These are phyloP conservation scores for Metschnikowia sp. DNA, from an alignment of 805 yeast genomes.

Conservation along the genomic window DNA sequence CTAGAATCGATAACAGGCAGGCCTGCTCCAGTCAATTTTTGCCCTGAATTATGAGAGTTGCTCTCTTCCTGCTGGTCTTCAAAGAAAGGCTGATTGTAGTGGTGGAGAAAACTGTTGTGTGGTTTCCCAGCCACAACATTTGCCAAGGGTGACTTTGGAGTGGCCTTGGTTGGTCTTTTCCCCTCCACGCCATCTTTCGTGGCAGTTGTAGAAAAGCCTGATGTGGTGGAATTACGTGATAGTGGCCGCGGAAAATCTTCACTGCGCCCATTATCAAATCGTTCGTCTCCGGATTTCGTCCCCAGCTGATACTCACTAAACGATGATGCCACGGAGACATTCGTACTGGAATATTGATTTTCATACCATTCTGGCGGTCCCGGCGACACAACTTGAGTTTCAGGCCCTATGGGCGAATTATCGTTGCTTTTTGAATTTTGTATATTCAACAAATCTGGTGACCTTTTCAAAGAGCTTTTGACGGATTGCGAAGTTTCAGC, in stretches of 20 bases:
- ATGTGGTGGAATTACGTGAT: constrained; percentile 59
- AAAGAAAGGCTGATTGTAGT: no score
- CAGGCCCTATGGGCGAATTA: background rate
- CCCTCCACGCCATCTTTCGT: constrained; percentile 76
- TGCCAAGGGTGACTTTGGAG: constrained; percentile 35
- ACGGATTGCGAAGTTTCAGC: background rate
- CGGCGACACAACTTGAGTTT: background rate
- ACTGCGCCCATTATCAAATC: background rate
- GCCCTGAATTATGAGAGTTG: no score
- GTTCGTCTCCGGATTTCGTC: constrained; percentile 3
- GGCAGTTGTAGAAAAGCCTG: constrained; percentile 70
- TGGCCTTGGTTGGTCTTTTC: constrained; percentile 46
- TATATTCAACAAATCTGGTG: background rate
- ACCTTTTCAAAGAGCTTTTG: background rate
- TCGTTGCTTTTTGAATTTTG: background rate
- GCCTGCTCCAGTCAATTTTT: no score
- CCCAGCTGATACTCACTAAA: constrained; percentile 26
- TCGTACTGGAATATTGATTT: constrained; percentile 15
- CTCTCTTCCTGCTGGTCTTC: no score
- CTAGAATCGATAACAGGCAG: no score
- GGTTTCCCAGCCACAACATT: constrained; percentile 24
- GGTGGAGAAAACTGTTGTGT: no score
- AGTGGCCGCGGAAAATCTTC: constrained; percentile 49
- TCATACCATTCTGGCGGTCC: constrained; percentile 6
- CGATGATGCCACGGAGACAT: constrained; percentile 25